phyloP scores from a whole-genome alignment of 228 moss, liverwort and hornwort species.

The Sphagnum magellanicum region DNA sequence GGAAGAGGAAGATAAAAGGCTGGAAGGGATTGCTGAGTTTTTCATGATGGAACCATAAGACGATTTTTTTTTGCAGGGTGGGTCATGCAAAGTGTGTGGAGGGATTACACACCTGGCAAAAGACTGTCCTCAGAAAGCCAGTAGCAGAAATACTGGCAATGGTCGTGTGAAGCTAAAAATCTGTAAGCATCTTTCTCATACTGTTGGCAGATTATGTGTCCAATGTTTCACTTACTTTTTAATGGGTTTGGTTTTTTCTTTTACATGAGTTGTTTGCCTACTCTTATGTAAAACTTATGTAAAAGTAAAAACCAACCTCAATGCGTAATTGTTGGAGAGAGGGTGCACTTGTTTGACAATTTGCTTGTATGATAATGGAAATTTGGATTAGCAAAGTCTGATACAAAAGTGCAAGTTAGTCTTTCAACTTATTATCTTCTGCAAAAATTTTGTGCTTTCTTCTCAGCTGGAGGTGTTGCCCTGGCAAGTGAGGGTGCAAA shows the following conservation, averaged over 20 bases:
- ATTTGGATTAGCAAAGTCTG: no score
- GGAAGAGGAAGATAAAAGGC: neutral
- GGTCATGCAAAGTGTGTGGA: slow-evolving; percentile 88
- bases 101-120: slow-evolving; percentile 81
- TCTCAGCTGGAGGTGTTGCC: neutral
- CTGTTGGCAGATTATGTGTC: no score
- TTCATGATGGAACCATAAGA: no score
- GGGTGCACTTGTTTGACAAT: neutral
- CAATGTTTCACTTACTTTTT: no score
- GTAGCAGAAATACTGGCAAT: slow-evolving; percentile 52
- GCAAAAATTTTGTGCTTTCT: neutral
- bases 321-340: neutral
- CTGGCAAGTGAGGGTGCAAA: slow-evolving; percentile 49
- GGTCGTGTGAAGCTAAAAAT: slow-evolving; percentile 71
- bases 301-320: no score
- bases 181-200: slow-evolving; percentile 35
- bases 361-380: neutral
- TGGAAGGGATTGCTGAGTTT: neutral
- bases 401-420: no score
- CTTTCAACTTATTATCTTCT: neutral
- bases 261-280: neutral
- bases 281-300: neutral
- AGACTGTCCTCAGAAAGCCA: slow-evolving; percentile 69
- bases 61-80: slow-evolving; percentile 45
- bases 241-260: neutral